Evolutionary conservation across 2,329 filamentous ascomycete species (phyloP), one percentile per base, ranked within the genome.

Genomic region (Phaeoacremonium minimum): DNA sequence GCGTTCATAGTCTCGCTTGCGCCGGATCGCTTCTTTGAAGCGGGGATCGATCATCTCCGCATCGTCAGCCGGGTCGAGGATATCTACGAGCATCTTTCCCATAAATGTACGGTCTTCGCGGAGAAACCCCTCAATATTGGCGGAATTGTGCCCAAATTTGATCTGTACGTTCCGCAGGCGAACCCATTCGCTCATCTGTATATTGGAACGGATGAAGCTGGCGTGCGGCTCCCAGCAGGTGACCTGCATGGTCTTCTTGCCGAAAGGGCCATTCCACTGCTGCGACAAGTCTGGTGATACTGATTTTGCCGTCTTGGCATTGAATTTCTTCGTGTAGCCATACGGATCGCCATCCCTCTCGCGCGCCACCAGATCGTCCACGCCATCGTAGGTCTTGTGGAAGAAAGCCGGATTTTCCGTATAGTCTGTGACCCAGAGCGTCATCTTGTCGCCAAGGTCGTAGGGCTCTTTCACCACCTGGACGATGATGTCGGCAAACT

Each of bases 401-500:
- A 72, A 82, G 40, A 96, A 80, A 1, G 51, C 41, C 0, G 67
- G 51, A 50, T 96, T 87, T 34, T 76, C 63, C 0, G 88, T 94
- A 56, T 90, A 95, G 58, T 96, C 90, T 0, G 86, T 85, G 14
- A 95, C 64, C 66, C 89, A 89, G 0, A 95, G 45, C 5, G 78
- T 76, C 11, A 75, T 60, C 38, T 61, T 73, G 17, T 73, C 68
- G 15, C 54, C 52, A 6, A 48, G 15, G 18, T 67, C 60, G 30
- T 57, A 68, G 0, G 73, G 72, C 3, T 66, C 59, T 31, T 57
- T 67, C 32, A 89, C 73, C 3, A 95, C 77, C 51, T 90, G 75
- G 2, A 76, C 88, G 14, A 87, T 65, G 2, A 94, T 53, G 52
- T 95, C 79, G 48, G 73, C 78, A 51, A 83, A 94, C 0, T 49